Base-by-base conservation (phyloP, 345 rosid genomes). In the Passiflora organensis region DNA sequence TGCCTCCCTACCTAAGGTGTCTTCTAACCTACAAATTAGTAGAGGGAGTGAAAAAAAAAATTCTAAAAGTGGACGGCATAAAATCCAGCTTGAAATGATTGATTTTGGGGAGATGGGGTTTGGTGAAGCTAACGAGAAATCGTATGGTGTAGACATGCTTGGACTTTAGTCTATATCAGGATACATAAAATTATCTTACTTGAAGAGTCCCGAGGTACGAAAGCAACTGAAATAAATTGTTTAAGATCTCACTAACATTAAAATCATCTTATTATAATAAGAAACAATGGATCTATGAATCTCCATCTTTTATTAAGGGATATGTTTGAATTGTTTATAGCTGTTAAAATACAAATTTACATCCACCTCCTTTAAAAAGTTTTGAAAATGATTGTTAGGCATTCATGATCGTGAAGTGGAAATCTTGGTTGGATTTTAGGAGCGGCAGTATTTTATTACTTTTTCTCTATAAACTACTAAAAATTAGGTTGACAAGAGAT, bases 391-490 rank as follows among this genome's bases (percentile, higher is more conserved):
- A 61, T 57, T 25, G 51, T 55, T 63, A 49, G 68, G 72, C 28
- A 1, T 25, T 38, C 41, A 55, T 53, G 12, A 39, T 55, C 43
- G 41, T 55, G 9, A 52, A 72, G 85, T 76, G 79, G 85, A 77
- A 74, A 46, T 74, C 82, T 74, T 76, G 64, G 82, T 51, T 74
- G 85, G 60, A 46, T 50, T 48, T 60, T 60, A 50, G 21, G 54
- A 60, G 43, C 21, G 53, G 45, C 61, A 20, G 37, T 24, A 58
- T 18, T 24, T 6, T 36, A 42, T 8, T 41, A 50, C n/a, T n/a
- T n/a, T n/a, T 48, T 6, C 21, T 28, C 24, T 69, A 6, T 6
- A 12, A 53, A 39, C 6, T 43, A 28, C 3, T 28, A 28, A 28
- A 28, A 8, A 28, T 28, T 28, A 28, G 34, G 34, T 28, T 28